phyloP scores from a whole-genome alignment of 108 stramenopile species.

The Discostella pseudostelligera region DNA sequence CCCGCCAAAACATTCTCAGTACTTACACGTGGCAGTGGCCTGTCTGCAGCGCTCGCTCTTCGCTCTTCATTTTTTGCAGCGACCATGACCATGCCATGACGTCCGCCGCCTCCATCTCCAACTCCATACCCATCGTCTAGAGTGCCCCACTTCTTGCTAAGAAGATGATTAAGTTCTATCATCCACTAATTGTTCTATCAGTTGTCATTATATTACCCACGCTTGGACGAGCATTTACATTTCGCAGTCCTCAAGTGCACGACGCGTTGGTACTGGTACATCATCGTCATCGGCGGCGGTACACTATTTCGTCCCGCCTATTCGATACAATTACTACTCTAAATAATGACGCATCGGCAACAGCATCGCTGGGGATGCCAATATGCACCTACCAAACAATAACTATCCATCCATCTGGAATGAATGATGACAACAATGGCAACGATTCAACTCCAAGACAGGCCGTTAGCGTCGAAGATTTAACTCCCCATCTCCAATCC shows the following conservation, averaged over 20 bases:
- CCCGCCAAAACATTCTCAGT: too few relatives aligned
- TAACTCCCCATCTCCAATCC: slow-evolving; percentile 63
- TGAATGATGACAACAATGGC: slow-evolving; percentile 4
- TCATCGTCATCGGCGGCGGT: not conserved
- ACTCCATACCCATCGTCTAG: too few relatives aligned
- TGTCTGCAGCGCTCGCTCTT: too few relatives aligned
- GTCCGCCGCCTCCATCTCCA: too few relatives aligned
- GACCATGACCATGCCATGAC: too few relatives aligned
- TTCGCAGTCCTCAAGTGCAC: not conserved
- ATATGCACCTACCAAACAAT: slow-evolving; percentile 42
- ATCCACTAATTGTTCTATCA: not conserved
- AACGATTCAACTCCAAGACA: slow-evolving; percentile 60
- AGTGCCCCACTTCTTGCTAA: too few relatives aligned
- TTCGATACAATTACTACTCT: not conserved
- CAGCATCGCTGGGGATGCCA: slow-evolving; percentile 21
- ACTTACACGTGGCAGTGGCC: too few relatives aligned
- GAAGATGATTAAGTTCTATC: too few relatives aligned
- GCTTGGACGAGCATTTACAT: not conserved
- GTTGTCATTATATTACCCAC: not conserved
- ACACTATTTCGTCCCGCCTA: too few relatives aligned
- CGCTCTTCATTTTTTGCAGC: too few relatives aligned
- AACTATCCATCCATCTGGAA: slow-evolving; percentile 29
- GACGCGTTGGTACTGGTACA: not conserved
- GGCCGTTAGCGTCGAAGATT: slow-evolving; percentile 74
- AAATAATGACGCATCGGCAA: not conserved